These are phyloP conservation scores for Epichloe bromicola DNA, from an alignment of 2,329 filamentous ascomycete species.

Conservation along the genomic window DNA sequence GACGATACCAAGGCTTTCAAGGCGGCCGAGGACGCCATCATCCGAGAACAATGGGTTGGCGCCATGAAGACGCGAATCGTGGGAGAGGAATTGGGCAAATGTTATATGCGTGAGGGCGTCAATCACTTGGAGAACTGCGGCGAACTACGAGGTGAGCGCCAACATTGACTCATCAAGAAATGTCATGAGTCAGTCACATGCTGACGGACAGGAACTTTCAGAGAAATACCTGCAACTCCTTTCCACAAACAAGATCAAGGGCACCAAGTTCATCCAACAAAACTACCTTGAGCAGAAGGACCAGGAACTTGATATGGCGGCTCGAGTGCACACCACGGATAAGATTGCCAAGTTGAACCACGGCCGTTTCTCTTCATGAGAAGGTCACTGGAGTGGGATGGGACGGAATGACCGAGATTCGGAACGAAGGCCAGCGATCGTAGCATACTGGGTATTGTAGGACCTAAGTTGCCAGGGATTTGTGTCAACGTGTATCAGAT, in stretches of 20 bases:
- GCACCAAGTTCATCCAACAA: conserved; percentile 67
- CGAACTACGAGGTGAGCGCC: conserved; percentile 53
- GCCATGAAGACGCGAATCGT: conserved; percentile 81
- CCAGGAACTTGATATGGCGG: conserved; percentile 23
- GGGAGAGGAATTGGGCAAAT: conserved; percentile 72
- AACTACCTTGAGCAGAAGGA: conserved; percentile 53
- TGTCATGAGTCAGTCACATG: background rate
- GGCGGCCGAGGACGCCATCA: conserved; percentile 68
- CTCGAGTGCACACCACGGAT: conserved; percentile 27
- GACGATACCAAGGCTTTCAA: conserved; percentile 72
- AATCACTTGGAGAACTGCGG: conserved; percentile 86
- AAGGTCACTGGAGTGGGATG: background rate
- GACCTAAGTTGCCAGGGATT: background rate
- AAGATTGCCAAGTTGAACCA: conserved; percentile 26
- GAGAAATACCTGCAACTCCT: conserved; percentile 70
- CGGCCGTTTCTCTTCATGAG: conserved; percentile 20
- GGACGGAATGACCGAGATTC: background rate
- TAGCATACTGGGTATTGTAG: background rate
- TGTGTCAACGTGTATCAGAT: background rate
- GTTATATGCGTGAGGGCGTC: conserved; percentile 71
- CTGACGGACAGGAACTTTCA: conserved; percentile 18
- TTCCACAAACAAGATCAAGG: conserved; percentile 63
- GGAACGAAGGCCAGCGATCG: background rate
- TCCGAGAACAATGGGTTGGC: conserved; percentile 79
- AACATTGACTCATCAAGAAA: background rate